Conservation (phyloP, 2,329 filamentous ascomycete species). For the Curvularia hawaiiensis region DNA sequence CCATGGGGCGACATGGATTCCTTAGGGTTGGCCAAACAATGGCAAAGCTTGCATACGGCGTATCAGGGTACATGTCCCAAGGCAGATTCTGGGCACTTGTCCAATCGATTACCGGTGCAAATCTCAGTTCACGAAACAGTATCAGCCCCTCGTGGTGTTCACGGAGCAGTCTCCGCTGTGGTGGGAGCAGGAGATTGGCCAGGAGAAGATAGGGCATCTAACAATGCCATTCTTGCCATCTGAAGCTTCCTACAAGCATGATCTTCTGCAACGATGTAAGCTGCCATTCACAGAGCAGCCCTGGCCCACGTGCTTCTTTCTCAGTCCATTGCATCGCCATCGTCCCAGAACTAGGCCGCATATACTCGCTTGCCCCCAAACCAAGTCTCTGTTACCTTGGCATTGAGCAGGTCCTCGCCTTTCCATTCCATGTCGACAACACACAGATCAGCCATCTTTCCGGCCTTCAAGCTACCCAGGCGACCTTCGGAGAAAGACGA, state of each 20-base stretch:
- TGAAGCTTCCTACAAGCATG: not conserved
- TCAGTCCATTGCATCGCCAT: not conserved
- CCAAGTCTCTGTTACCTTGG: slow-evolving; percentile 60
- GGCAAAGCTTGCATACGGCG: not conserved
- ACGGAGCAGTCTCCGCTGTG: not conserved
- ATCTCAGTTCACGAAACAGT: not conserved
- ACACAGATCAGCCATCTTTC: slow-evolving; percentile 64
- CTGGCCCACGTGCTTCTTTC: not conserved
- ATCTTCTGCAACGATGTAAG: not conserved
- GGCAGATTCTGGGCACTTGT: not conserved
- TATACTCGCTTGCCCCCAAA: slow-evolving; percentile 51
- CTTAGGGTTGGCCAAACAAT: not conserved
- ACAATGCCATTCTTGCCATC: not conserved
- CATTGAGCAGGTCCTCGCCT: slow-evolving; percentile 53
- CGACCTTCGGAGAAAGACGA: slow-evolving; percentile 63
- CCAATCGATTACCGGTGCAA: not conserved
- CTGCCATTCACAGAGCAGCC: not conserved
- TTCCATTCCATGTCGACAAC: slow-evolving; percentile 59
- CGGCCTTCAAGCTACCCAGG: slow-evolving; percentile 59
- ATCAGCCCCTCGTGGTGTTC: not conserved
- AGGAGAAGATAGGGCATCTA: not conserved
- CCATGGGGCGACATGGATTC: not conserved
- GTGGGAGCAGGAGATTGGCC: not conserved
- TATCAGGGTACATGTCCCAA: not conserved
- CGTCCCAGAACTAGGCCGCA: slow-evolving; percentile 3